These are phyloP conservation scores for Huntiella bhutanensis DNA, from an alignment of 2,329 filamentous ascomycete genomes.

Conservation along the genomic window DNA sequence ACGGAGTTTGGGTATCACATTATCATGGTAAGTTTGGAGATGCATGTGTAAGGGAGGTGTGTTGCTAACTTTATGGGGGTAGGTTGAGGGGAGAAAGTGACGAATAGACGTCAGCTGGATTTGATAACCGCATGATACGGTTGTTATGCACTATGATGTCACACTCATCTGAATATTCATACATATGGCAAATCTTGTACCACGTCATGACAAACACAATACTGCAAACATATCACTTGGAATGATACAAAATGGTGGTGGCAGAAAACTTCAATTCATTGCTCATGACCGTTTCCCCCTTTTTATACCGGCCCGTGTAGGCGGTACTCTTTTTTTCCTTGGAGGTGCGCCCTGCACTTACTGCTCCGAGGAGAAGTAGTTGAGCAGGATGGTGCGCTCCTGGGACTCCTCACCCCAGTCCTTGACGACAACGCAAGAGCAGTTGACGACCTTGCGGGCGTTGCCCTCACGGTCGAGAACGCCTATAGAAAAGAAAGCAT, in stretches of 20 bases:
- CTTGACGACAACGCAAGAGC: constrained; percentile 98
- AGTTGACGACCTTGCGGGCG: constrained; percentile 99
- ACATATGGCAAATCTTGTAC: too few species aligned
- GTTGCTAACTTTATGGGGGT: background rate
- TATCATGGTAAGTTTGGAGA: constrained; percentile 42
- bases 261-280: constrained; percentile 9
- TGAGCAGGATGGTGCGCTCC: constrained; percentile 96
- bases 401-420: constrained; percentile 99
- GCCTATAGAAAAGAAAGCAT: constrained; percentile 32
- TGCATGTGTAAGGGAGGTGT: background rate
- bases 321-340: constrained; percentile 21
- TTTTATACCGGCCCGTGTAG: constrained; percentile 14
- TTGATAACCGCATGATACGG: too few species aligned
- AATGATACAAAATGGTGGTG: background rate
- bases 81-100: constrained; percentile 26
- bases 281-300: constrained; percentile 10
- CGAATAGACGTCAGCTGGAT: background rate
- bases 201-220: too few species aligned
- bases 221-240: too few species aligned
- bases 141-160: too few species aligned
- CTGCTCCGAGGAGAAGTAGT: constrained; percentile 97
- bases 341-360: constrained; percentile 24
- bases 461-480: constrained; percentile 98
- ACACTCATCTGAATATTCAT: too few species aligned
- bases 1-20: constrained; percentile 64